Base-by-base conservation (phyloP, 2,329 filamentous ascomycete species). In the Trichophaea hybrida region DNA sequence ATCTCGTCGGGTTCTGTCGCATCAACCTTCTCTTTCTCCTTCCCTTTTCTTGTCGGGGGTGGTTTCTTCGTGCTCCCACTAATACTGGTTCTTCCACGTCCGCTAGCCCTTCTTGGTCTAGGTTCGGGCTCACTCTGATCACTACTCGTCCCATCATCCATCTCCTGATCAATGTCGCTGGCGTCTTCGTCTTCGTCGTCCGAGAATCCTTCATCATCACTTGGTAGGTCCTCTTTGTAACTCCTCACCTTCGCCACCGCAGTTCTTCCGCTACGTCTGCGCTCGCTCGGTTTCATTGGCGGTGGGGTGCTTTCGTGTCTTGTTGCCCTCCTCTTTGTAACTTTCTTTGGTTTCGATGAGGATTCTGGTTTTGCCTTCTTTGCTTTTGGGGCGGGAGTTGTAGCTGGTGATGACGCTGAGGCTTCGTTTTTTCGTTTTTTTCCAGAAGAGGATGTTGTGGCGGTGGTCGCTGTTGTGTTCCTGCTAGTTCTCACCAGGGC, bases 381-480 rank as follows among this genome's bases (percentile, higher is more conserved):
- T 6, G 55, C 4, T 10, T 35, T 48, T 10, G 13, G 35, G 8
- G n/a, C 31, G 12, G 34, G 53, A 37, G 5, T 40, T 40, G 37
- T 37, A 31, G 31, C 35, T 24, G 52, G 35, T 6, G 31, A 44
- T 24, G 17, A n/a, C 5, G 38, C 32, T 4, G n/a, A 10, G 33
- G 32, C 35, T 46, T 65, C 64, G 6, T 49, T 50, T 46, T 64
- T 64, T 6, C 59, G 63, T 31, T 65, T 64, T 17, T 60, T 60
- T 5, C 57, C 51, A 5, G 50, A 1, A 53, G 17, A 10, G 50
- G 24, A 7, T 12, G 6, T 24, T 8, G 44, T 17, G 1, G 12
- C n/a, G 55, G 61, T 10, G 57, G 54, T n/a, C 54, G 43, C 10
- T 57, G 46, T 5, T 34, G 34, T 24, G 38, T 60, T 40, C 32